Evolutionary conservation across 164 flowering plant genomes (phyloP).

Genomic region (Annona cherimola): DNA sequence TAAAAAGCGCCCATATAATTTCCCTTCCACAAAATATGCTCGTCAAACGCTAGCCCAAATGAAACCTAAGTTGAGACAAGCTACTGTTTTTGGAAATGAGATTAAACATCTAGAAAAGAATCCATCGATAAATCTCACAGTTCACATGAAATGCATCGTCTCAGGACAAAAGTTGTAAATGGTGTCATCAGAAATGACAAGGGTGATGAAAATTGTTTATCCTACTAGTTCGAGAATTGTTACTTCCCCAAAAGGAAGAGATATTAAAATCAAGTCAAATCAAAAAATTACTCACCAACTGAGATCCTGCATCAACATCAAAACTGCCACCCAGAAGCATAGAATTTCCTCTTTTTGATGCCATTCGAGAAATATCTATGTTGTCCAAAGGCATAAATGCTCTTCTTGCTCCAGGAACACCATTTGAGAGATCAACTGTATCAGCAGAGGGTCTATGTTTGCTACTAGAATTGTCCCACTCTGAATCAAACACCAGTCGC

Average conservation of each 20-base stretch:
- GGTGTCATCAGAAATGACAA: no score
- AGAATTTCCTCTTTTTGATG: slow-evolving; percentile 3
- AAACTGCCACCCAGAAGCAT: slow-evolving; percentile 9
- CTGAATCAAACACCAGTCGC: slow-evolving; percentile 33
- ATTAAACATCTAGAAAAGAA: no score
- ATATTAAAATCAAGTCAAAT: neutral
- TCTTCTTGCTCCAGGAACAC: slow-evolving; percentile 6
- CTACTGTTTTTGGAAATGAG: no score
- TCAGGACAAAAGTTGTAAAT: no score
- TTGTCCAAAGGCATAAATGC: neutral
- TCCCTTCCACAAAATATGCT: no score
- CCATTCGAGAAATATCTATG: slow-evolving; percentile 15
- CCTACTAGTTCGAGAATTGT: no score
- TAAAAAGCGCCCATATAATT: no score
- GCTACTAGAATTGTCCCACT: slow-evolving; percentile 16
- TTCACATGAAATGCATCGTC: no score
- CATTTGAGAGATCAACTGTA: slow-evolving; percentile 12
- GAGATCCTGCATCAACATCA: neutral
- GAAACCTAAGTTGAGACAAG: no score
- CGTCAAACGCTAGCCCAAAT: no score
- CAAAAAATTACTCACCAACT: slow-evolving; percentile 14
- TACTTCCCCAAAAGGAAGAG: neutral
- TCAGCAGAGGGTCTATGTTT: slow-evolving; percentile 8
- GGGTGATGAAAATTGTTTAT: no score
- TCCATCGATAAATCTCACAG: no score